These are phyloP conservation scores for Pouteria campechiana DNA, from an alignment of 179 eudicot species.

Conservation along the genomic window DNA sequence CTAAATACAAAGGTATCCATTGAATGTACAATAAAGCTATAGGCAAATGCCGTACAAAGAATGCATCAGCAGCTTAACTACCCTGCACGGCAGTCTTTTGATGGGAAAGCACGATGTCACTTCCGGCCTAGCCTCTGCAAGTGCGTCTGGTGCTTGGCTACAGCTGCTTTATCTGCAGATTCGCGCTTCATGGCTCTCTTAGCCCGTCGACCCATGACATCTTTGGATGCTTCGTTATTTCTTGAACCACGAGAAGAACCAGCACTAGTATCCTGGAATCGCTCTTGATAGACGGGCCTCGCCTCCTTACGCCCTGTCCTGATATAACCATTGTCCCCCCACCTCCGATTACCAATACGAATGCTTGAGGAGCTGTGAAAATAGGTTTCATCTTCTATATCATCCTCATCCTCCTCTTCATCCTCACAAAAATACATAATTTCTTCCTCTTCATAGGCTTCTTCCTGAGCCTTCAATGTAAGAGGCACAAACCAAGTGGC, in stretches of 20 bases:
- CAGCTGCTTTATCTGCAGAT: conserved; percentile 89
- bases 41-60: too few relatives aligned
- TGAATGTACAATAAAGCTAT: too few relatives aligned
- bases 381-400: conserved; percentile 54
- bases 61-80: too few relatives aligned
- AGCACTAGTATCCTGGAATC: conserved; percentile 21
- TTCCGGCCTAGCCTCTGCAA: conserved; percentile 62
- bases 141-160: conserved; percentile 73
- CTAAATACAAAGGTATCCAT: too few relatives aligned
- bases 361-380: conserved; percentile 36
- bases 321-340: conserved; percentile 83
- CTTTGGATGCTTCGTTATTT: conserved; percentile 48
- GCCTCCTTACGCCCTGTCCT: conserved; percentile 77
- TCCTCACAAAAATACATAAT: conserved; percentile 36
- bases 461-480: conserved; percentile 41
- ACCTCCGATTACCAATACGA: conserved; percentile 76
- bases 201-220: conserved; percentile 65
- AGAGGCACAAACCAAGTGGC: conserved; percentile 87
- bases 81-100: too few relatives aligned
- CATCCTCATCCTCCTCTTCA: conserved; percentile 37
- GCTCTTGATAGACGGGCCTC: conserved; percentile 34
- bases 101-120: conserved; percentile 9
- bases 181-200: conserved; percentile 90
- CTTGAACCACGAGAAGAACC: conserved; percentile 55
- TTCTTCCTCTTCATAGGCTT: conserved; percentile 32